Base-by-base conservation (phyloP, 2,329 filamentous ascomycete species). In the Alternaria sp. region DNA sequence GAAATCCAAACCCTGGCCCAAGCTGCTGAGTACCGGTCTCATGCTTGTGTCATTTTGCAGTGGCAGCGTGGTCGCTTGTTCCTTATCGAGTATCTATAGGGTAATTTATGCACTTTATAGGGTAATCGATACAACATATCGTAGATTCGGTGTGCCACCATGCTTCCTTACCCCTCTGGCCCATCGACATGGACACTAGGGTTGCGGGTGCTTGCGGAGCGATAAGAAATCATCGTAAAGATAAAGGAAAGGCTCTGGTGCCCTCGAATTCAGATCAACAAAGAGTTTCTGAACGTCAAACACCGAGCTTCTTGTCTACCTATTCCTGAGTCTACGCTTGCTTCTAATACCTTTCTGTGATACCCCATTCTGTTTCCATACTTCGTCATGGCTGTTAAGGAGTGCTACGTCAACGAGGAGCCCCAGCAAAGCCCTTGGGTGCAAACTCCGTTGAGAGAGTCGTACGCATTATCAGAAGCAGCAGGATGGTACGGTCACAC, bases 401-500 rank as follows among this genome's bases (percentile, higher is more conserved):
- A 71, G 30, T 65, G 56, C 52, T 61, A 69, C 38, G 52, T 63
- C 53, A 54, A 68, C 7, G 66, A 72, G 36, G 61, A 65, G 43
- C 60, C 71, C 56, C 69, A 74, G 53, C 60, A 68, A 48, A 74
- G 67, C 61, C 75, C 91, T 57, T 93, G 90, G 90, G 85, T 88
- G 62, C 82, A 89, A 74, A 94, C 92, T 18, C 91, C 92, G 27
- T 84, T 92, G 62, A 84, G 92, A 60, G 86, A 88, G 71, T 92
- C 89, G 3, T 82, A 85, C 52, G 81, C 86, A 14, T 84, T 94
- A 38, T 93, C 90, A 44, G 85, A 87, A 65, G 84, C 85, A 64
- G 90, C 90, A 67, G 91, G 91, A 78, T 94, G 91, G 90, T 92
- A 80, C 74, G 85, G 77, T 77, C 75, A 74, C 62, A 71, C 71